Conservation (phyloP, 345 rosid genomes). For the Aethionema arabicum region DNA sequence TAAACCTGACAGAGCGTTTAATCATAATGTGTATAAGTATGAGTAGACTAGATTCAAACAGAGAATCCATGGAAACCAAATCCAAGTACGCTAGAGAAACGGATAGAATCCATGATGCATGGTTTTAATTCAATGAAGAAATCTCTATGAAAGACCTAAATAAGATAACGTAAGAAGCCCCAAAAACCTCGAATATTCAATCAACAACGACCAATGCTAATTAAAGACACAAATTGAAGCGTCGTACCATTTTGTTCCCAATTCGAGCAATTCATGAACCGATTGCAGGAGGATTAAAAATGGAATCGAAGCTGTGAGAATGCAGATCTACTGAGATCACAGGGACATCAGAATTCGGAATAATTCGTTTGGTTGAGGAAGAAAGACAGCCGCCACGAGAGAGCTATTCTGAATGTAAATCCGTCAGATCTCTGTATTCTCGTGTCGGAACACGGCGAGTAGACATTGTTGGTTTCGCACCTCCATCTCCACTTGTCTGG, state of each 20-base stretch:
- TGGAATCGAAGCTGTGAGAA: conserved; percentile 12
- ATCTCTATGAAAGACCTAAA: conserved; percentile 5
- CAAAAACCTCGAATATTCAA: neutral
- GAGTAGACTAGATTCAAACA: neutral
- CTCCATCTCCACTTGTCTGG: conserved; percentile 3
- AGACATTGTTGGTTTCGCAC: conserved; percentile 44
- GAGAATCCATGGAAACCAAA: neutral
- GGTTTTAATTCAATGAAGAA: neutral
- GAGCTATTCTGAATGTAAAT: conserved; percentile 73
- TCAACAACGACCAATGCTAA: neutral
- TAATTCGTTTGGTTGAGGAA: conserved; percentile 42
- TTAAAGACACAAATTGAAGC: neutral
- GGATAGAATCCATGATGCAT: neutral
- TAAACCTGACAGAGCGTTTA: conserved; percentile 55
- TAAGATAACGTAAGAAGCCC: no score
- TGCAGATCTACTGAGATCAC: conserved; percentile 29
- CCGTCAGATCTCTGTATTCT: conserved; percentile 70
- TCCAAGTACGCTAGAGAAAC: neutral
- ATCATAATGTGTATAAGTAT: neutral
- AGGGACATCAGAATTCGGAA: conserved; percentile 16
- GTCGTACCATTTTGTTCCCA: conserved; percentile 30
- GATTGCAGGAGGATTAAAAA: neutral
- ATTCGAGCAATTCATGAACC: conserved; percentile 4
- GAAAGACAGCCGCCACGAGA: conserved; percentile 59
- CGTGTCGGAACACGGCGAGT: conserved; percentile 69